Base-by-base conservation (phyloP, 202 grass and related monocot species). In the Zoysia matrella region DNA sequence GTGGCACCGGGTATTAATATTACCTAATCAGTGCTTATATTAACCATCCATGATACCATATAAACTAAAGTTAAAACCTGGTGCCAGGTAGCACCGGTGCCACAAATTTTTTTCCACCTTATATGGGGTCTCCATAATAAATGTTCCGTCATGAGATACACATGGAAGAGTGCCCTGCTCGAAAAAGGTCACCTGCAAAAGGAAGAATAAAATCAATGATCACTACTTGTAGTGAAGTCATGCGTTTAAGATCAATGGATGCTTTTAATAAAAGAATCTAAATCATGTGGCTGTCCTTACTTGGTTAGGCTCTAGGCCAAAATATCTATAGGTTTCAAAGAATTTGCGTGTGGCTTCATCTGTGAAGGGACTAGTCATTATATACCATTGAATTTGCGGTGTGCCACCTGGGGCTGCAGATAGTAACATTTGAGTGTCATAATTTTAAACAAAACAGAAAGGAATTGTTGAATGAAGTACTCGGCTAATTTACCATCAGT, bases 351-450 rank as follows among this genome's bases (percentile, higher is more conserved):
- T 97, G 61, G 82, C 49, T 75, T 89, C 90, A 89, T 97, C 84
- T 3, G 94, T 97, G 67, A 93, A 97, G 63, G 94, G 94, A 67
- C 94, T 97, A 72, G 94, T 93, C 94, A 97, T 97, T 97, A 97
- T 97, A 83, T 97, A 97, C 89, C 89, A 97, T 51, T 89, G 91
- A 36, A 97, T 93, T 70, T 88, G 94, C 39, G 83, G 66, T 40
- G 76, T 60, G 47, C 69, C 52, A 80, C 78, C 85, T 63, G 88
- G 79, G 65, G 82, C 72, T 91, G 80, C 60, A 80, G 51, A 15
- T 56, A 52, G n/a, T 66, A 65, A 70, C 67, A 78, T 54, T 60
- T 71, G 36, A 66, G 14, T 8, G 0, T 82, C 54, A 58, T 49
- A 66, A 51, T 18, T 30, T 76, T 30, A 50, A 82, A 13, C 22